Conservation (phyloP, 179 eudicot genomes). For the Patellifolia procumbens region DNA sequence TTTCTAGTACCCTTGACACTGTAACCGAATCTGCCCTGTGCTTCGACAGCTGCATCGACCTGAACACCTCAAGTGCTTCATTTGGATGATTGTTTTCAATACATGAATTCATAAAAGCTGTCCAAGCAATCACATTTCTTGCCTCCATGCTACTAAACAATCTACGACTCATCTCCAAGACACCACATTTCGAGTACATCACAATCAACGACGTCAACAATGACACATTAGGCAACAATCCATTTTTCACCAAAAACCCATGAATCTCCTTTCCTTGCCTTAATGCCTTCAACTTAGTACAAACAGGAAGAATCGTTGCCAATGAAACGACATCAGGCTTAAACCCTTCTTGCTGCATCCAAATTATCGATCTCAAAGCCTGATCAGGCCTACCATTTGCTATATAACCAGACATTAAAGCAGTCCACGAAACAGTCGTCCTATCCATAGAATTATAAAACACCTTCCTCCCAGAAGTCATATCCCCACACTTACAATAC, state of each 20-base stretch:
- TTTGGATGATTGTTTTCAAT: slow-evolving; percentile 38
- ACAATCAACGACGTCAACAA: slow-evolving; percentile 69
- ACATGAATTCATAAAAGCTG: slow-evolving; percentile 67
- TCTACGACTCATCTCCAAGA: slow-evolving; percentile 44
- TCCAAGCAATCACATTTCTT: slow-evolving; percentile 79
- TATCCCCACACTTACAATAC: slow-evolving; percentile 92
- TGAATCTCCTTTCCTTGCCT: slow-evolving; percentile 80
- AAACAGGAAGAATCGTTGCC: slow-evolving; percentile 80
- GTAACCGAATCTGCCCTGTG: slow-evolving; percentile 80
- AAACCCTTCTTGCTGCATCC: slow-evolving; percentile 97
- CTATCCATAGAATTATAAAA: slow-evolving; percentile 64
- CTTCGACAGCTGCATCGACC: slow-evolving; percentile 69
- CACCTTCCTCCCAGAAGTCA: slow-evolving; percentile 63
- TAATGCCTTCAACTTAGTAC: slow-evolving; percentile 58
- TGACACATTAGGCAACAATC: slow-evolving; percentile 58
- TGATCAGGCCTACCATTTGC: slow-evolving; percentile 72
- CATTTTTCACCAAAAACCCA: slow-evolving; percentile 57
- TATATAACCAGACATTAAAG: slow-evolving; percentile 74
- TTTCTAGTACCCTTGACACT: slow-evolving; percentile 46
- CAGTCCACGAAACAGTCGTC: slow-evolving; percentile 80
- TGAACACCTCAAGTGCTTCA: slow-evolving; percentile 64
- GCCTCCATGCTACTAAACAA: slow-evolving; percentile 54
- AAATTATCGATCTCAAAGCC: slow-evolving; percentile 68
- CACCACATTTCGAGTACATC: slow-evolving; percentile 86
- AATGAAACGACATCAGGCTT: slow-evolving; percentile 82